Conservation (phyloP, 495 filamentous ascomycete species). For the Daldinia bambusicola region DNA sequence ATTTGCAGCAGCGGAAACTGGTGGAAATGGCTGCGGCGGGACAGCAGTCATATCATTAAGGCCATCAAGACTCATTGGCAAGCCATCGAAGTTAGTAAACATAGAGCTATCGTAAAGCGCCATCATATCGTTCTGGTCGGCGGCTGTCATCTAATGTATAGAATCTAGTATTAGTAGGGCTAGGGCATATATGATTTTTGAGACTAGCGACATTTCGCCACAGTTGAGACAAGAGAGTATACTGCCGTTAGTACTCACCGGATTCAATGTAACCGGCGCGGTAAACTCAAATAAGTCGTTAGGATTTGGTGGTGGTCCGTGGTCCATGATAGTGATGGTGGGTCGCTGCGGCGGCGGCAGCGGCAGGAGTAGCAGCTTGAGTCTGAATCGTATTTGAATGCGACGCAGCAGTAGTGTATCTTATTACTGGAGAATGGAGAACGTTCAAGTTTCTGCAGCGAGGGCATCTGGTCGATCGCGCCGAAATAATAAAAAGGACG, state of each 20-base stretch:
- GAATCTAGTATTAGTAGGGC: conserved; percentile 35
- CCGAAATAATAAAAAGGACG: conserved; percentile 3
- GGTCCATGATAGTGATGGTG: conserved; percentile 51
- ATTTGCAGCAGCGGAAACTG: conserved; percentile 29
- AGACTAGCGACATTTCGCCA: conserved; percentile 16
- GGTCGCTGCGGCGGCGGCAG: conserved; percentile 28
- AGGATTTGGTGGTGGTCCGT: conserved; percentile 47
- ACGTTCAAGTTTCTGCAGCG: conserved; percentile 28
- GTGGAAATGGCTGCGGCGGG: conserved; percentile 37
- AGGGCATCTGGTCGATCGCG: conserved; percentile 39
- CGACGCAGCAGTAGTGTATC: conserved; percentile 22
- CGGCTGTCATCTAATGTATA: conserved; percentile 46
- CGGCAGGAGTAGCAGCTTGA: conserved; percentile 16
- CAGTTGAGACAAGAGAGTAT: conserved; percentile 15
- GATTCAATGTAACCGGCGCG: conserved; percentile 38
- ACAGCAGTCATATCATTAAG: conserved; percentile 41
- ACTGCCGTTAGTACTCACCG: conserved; percentile 38
- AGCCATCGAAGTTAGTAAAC: conserved; percentile 51
- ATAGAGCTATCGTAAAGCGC: conserved; percentile 53
- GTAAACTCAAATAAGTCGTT: conserved; percentile 51
- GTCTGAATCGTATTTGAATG: conserved; percentile 33
- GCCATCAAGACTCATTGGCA: conserved; percentile 53
- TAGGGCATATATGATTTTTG: not conserved
- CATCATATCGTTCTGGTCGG: conserved; percentile 52
- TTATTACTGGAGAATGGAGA: conserved; percentile 25